Conservation (phyloP, 768 basidiomycete genomes). For the Agaricus sinodeliciosus region DNA sequence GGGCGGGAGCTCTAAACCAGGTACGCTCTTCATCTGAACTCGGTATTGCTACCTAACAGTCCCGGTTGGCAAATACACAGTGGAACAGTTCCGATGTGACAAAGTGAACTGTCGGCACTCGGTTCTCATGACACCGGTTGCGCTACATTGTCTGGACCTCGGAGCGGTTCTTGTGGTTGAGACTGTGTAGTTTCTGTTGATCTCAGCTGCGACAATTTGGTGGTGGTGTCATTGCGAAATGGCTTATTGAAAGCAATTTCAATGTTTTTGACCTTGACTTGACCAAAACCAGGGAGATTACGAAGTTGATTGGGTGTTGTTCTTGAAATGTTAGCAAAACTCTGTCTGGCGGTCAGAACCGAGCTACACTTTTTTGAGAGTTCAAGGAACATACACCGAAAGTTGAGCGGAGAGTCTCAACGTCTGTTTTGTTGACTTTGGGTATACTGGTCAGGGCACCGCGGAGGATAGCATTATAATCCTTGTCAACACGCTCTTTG, state of each 20-base stretch:
- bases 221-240: constrained; percentile 65
- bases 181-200: constrained; percentile 7
- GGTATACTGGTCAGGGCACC: constrained; percentile 81
- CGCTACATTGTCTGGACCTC: not conserved
- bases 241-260: constrained; percentile 89
- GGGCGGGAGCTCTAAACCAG: too few relatives aligned
- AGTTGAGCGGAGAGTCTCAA: constrained; percentile 85
- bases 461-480: constrained; percentile 76
- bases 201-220: constrained; percentile 20
- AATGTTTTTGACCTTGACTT: constrained; percentile 87
- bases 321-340: constrained; percentile 74
- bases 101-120: constrained; percentile 21
- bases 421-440: constrained; percentile 97
- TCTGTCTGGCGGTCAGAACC: constrained; percentile 30
- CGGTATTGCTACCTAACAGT: too few relatives aligned
- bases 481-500: constrained; percentile 90
- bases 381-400: constrained; percentile 65
- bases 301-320: constrained; percentile 71
- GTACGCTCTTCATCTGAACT: too few relatives aligned
- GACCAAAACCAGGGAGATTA: constrained; percentile 87
- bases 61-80: not conserved
- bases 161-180: constrained; percentile 7
- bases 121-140: constrained; percentile 25
- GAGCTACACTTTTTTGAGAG: not conserved
- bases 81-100: too few relatives aligned